A percentile compares a stretch with the other conserved stretches of the same genome.
phyloP scores from a whole-genome alignment of 192 early-diverging fungal species.

The Coemansia sp. region DNA sequence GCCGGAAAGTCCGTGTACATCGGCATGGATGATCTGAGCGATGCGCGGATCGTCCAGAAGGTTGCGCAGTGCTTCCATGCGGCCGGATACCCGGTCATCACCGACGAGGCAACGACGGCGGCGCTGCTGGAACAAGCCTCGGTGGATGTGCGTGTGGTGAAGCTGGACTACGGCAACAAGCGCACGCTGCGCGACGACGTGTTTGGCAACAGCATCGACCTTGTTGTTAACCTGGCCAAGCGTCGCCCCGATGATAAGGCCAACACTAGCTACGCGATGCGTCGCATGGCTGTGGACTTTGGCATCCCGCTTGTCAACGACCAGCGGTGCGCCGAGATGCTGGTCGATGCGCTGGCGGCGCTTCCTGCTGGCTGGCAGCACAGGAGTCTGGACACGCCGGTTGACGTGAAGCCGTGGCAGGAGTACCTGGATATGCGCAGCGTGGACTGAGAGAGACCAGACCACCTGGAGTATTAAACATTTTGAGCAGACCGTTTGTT shows the following conservation, averaged over 20 bases:
- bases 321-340: slow-evolving; percentile 88
- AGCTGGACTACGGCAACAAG: slow-evolving; percentile 57
- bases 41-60: slow-evolving; percentile 66
- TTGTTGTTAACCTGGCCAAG: slow-evolving; percentile 72
- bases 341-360: slow-evolving; percentile 79
- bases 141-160: slow-evolving; percentile 44
- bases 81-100: slow-evolving; percentile 69
- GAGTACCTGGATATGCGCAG: slow-evolving; percentile 65
- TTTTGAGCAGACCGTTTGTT: no score
- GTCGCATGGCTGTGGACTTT: slow-evolving; percentile 95
- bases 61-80: slow-evolving; percentile 61
- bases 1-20: slow-evolving; percentile 64
- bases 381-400: slow-evolving; percentile 55
- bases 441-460: neutral
- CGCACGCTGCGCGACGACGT: slow-evolving; percentile 61
- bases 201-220: slow-evolving; percentile 63
- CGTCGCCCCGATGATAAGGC: slow-evolving; percentile 59
- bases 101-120: slow-evolving; percentile 63
- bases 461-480: no score
- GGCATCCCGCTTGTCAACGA: slow-evolving; percentile 96
- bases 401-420: slow-evolving; percentile 67
- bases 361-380: slow-evolving; percentile 45
- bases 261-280: slow-evolving; percentile 75
- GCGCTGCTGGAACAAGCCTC: slow-evolving; percentile 50
- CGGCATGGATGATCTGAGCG: slow-evolving; percentile 73